These are phyloP conservation scores for Candida glaebosa DNA, from an alignment of 805 yeast species.

Conservation along the genomic window DNA sequence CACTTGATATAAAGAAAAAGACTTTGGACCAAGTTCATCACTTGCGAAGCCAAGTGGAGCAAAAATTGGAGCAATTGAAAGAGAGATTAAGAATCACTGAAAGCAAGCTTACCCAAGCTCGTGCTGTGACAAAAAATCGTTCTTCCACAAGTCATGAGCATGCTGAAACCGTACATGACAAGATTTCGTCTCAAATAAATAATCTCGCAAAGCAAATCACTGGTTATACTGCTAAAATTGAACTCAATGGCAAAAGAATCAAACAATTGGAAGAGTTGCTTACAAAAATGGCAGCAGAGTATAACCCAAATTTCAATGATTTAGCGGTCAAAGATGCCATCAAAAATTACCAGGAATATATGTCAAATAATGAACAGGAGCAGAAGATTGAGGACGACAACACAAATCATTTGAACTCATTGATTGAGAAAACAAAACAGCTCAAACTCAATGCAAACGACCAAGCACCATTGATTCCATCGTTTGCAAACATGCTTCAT, in stretches of 20 bases:
- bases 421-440: conserved; percentile 12
- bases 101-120: background rate
- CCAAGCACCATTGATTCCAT: conserved; percentile 11
- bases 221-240: conserved; percentile 9
- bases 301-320: conserved; percentile 83
- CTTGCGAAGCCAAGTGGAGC: conserved; percentile 13
- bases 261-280: conserved; percentile 45
- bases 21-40: conserved; percentile 18
- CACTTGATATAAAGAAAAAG: conserved; percentile 27
- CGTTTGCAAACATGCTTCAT: conserved; percentile 21
- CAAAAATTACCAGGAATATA: conserved; percentile 46
- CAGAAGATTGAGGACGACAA: conserved; percentile 7
- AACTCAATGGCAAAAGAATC: conserved; percentile 16
- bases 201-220: conserved; percentile 9
- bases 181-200: conserved; percentile 14
- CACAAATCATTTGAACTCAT: conserved; percentile 8
- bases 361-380: conserved; percentile 33
- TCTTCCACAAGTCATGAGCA: background rate
- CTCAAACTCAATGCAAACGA: background rate
- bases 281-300: conserved; percentile 48
- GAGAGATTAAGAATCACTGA: conserved; percentile 4
- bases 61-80: conserved; percentile 7
- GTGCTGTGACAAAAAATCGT: background rate
- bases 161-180: background rate
- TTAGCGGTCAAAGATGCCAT: conserved; percentile 78